A percentile compares a stretch with the other conserved stretches of the same genome.
Evolutionary conservation across 2,329 filamentous ascomycete genomes (phyloP).

Genomic region (Trichoderma cornu-damae): DNA sequence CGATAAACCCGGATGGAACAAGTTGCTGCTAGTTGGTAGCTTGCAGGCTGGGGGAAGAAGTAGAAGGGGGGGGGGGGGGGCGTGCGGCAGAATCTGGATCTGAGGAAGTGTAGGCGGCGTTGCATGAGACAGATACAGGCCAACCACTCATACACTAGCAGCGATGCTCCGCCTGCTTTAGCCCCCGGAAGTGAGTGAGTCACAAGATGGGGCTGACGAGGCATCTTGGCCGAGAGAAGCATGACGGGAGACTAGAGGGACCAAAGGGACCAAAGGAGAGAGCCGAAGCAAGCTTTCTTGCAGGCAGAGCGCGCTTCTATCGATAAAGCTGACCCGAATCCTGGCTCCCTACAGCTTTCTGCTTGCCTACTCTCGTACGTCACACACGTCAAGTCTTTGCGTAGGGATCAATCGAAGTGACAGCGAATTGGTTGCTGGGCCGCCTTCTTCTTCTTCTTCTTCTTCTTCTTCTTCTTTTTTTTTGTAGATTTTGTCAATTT

Average conservation of each 20-base stretch:
- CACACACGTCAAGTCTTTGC: background rate
- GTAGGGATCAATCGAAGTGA: constrained; percentile 2
- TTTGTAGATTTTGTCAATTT: background rate
- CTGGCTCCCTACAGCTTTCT: background rate
- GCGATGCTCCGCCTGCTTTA: constrained; percentile 9
- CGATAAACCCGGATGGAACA: background rate
- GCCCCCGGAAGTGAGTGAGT: constrained; percentile 14
- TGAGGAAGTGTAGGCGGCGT: constrained; percentile 14
- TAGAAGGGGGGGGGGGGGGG: background rate
- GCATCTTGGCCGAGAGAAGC: background rate
- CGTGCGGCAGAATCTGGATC: constrained; percentile 9
- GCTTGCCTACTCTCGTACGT: background rate
- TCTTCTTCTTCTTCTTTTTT: background rate
- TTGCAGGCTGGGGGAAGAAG: background rate
- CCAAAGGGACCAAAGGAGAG: constrained; percentile 8
- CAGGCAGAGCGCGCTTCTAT: constrained; percentile 3
- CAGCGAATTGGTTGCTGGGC: background rate
- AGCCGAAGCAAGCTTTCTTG: constrained; percentile 18
- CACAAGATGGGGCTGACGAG: constrained; percentile 19
- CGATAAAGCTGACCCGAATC: constrained; percentile 5
- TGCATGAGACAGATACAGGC: constrained; percentile 4
- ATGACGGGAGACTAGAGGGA: constrained; percentile 5
- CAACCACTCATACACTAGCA: constrained; percentile 3
- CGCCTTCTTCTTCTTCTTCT: background rate
- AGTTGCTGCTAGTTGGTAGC: background rate